Evolutionary conservation across 2,329 filamentous ascomycete species (phyloP).

Genomic region (Stylonectria norvegica): DNA sequence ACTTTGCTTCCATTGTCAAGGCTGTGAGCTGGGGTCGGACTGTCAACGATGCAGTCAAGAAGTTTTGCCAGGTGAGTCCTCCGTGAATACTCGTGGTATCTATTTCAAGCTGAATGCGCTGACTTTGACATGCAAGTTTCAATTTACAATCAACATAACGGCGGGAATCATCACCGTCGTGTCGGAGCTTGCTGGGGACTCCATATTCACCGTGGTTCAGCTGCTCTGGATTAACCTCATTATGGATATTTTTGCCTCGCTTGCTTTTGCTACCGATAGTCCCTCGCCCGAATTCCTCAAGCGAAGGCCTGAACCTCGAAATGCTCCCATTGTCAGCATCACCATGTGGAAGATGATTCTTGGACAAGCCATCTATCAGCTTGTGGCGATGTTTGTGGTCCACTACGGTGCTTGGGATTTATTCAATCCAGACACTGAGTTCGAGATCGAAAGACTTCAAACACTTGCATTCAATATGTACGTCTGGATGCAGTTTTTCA

Average conservation of each 20-base stretch:
- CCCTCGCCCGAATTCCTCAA: slow-evolving; percentile 56
- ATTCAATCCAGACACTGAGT: slow-evolving; percentile 47
- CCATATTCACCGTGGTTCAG: slow-evolving; percentile 63
- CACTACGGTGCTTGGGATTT: slow-evolving; percentile 59
- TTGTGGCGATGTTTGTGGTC: slow-evolving; percentile 55
- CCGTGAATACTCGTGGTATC: not conserved
- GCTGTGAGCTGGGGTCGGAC: slow-evolving; percentile 66
- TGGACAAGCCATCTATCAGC: slow-evolving; percentile 59
- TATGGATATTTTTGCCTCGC: slow-evolving; percentile 66
- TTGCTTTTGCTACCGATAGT: slow-evolving; percentile 62
- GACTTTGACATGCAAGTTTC: slow-evolving; percentile 40
- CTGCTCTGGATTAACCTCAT: slow-evolving; percentile 68
- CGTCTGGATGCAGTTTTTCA: slow-evolving; percentile 89
- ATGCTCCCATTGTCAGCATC: slow-evolving; percentile 66
- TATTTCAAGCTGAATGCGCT: slow-evolving; percentile 4
- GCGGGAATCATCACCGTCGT: slow-evolving; percentile 64
- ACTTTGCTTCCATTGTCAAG: slow-evolving; percentile 63
- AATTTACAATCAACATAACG: slow-evolving; percentile 69
- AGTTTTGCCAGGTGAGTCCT: slow-evolving; percentile 57
- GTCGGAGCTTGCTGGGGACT: slow-evolving; percentile 56
- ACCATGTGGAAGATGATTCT: slow-evolving; percentile 65
- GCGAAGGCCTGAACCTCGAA: slow-evolving; percentile 56
- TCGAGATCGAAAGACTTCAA: slow-evolving; percentile 38
- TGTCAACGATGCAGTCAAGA: slow-evolving; percentile 65
- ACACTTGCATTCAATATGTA: slow-evolving; percentile 83